phyloP scores from a whole-genome alignment of 495 filamentous ascomycete species.

The Sporormia fimetaria region DNA sequence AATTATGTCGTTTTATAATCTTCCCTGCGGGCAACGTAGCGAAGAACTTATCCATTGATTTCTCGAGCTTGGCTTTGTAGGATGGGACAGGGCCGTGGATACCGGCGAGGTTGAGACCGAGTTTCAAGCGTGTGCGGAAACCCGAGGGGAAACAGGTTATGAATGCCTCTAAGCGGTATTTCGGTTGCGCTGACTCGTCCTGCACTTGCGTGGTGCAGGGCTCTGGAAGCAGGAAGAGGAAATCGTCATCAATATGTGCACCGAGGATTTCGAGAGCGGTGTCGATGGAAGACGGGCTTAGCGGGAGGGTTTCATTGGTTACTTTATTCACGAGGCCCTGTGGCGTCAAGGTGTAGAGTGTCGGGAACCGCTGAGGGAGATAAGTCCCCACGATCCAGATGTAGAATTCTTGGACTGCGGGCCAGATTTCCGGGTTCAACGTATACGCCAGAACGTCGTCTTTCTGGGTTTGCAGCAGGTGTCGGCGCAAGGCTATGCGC shows the following conservation, averaged over 20 bases:
- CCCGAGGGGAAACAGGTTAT: slow-evolving; percentile 62
- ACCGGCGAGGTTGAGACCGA: slow-evolving; percentile 48
- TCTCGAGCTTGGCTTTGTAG: slow-evolving; percentile 57
- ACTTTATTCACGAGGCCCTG: slow-evolving; percentile 32
- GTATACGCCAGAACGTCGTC: slow-evolving; percentile 36
- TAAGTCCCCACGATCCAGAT: slow-evolving; percentile 50
- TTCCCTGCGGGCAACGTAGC: slow-evolving; percentile 43
- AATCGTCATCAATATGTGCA: slow-evolving; percentile 59
- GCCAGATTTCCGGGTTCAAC: slow-evolving; percentile 33
- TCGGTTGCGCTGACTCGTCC: too few species aligned
- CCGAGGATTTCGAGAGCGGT: slow-evolving; percentile 41
- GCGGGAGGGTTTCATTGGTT: slow-evolving; percentile 37
- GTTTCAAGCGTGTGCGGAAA: slow-evolving; percentile 54
- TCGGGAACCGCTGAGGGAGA: slow-evolving; percentile 55
- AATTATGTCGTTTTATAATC: slow-evolving; percentile 48
- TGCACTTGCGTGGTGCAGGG: slow-evolving; percentile 29
- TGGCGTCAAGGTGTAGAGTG: slow-evolving; percentile 41
- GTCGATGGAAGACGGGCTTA: slow-evolving; percentile 25
- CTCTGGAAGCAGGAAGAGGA: slow-evolving; percentile 58
- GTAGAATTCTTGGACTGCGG: slow-evolving; percentile 55
- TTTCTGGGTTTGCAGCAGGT: slow-evolving; percentile 40
- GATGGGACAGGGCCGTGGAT: slow-evolving; percentile 49
- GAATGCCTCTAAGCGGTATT: slow-evolving; percentile 57
- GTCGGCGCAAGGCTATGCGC: slow-evolving; percentile 44
- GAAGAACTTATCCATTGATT: slow-evolving; percentile 73